Percentiles rank a stretch among this genome's conserved stretches.
Evolutionary conservation across 2,329 filamentous ascomycete genomes (phyloP).

Genomic region (Aspergillus japonicus): DNA sequence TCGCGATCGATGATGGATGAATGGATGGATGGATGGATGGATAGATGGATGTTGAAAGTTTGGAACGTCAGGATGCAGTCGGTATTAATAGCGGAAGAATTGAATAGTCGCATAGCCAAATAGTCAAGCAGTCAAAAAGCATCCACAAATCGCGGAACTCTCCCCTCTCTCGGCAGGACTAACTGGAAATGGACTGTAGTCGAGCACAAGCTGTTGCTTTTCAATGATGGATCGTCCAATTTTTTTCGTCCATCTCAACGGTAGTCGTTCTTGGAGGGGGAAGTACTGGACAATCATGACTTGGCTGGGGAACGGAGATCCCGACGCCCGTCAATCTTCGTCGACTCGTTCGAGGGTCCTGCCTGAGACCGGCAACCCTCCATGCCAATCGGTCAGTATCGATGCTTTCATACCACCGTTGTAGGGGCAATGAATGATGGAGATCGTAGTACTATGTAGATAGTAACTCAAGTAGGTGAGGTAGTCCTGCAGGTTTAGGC

Average conservation of each 20-base stretch:
- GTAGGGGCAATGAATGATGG: not conserved
- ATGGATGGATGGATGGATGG: not conserved
- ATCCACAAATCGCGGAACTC: not conserved
- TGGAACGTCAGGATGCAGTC: not conserved
- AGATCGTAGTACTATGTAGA: not conserved
- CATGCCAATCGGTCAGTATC: not conserved
- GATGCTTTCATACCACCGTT: not conserved
- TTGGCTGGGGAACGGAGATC: not conserved
- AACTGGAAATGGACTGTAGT: not conserved
- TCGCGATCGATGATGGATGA: not conserved
- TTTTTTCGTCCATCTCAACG: not conserved
- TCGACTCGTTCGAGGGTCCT: not conserved
- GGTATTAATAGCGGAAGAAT: not conserved
- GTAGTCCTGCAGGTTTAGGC: not conserved
- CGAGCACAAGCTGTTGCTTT: not conserved
- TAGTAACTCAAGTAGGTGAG: not conserved
- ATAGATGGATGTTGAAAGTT: too few relatives aligned
- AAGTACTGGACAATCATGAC: not conserved
- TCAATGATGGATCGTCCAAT: not conserved
- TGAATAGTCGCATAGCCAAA: not conserved
- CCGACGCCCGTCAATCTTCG: not conserved
- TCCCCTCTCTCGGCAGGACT: not conserved
- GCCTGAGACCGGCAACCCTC: not conserved
- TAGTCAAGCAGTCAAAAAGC: not conserved
- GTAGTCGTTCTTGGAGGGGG: not conserved